Percentiles rank a stretch among this genome's conserved stretches.
phyloP scores from a whole-genome alignment of 2,329 filamentous ascomycete species.

The Aspergillus hiratsukae region DNA sequence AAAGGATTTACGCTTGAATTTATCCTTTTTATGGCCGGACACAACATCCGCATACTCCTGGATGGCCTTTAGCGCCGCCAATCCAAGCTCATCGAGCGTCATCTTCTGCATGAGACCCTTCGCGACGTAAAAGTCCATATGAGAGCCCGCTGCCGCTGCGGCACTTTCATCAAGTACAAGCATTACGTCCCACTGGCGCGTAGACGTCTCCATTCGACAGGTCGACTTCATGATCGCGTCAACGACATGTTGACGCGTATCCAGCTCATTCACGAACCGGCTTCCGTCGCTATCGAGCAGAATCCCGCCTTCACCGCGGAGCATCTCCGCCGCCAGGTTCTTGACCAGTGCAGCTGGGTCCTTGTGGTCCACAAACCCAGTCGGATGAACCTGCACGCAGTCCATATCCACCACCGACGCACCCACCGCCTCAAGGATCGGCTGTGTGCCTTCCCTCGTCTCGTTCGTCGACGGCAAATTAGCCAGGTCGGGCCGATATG shows the following conservation, averaged over 20 bases:
- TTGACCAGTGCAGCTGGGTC: constrained; percentile 48
- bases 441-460: constrained; percentile 51
- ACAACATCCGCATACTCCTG: constrained; percentile 48
- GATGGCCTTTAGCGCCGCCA: constrained; percentile 40
- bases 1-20: constrained; percentile 48
- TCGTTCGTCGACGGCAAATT: constrained; percentile 62
- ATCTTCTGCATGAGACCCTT: constrained; percentile 58
- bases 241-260: constrained; percentile 56
- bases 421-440: constrained; percentile 37
- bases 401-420: constrained; percentile 45
- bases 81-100: constrained; percentile 49
- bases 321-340: constrained; percentile 60
- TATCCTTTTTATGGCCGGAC: constrained; percentile 37
- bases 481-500: constrained; percentile 56
- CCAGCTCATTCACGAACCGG: constrained; percentile 60
- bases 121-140: constrained; percentile 60
- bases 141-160: constrained; percentile 48
- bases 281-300: constrained; percentile 44
- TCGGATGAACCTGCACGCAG: constrained; percentile 60
- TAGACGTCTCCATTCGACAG: constrained; percentile 16
- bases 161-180: constrained; percentile 58
- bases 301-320: constrained; percentile 60
- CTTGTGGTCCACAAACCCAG: constrained; percentile 57
- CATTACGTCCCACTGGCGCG: constrained; percentile 55
- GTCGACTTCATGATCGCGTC: constrained; percentile 45